These are phyloP conservation scores for Anisodus tanguticus DNA, from an alignment of 257 asterid species.

Conservation along the genomic window DNA sequence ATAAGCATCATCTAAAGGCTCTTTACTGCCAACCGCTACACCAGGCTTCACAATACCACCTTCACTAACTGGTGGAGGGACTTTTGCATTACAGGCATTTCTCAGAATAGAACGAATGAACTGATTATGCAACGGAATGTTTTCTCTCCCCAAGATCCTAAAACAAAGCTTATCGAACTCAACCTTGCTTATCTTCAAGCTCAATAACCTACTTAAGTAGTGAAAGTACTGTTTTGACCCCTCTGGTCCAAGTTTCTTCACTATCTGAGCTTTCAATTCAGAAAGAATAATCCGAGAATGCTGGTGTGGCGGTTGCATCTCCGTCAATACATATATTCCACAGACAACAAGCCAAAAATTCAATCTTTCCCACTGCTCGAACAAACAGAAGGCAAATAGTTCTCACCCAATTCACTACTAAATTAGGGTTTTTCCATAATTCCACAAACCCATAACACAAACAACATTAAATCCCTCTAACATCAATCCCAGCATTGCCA, in stretches of 20 bases:
- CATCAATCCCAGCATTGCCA: constrained; percentile 45
- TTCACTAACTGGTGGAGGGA: constrained; percentile 59
- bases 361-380: constrained; percentile 38
- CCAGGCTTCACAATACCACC: constrained; percentile 45
- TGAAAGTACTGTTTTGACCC: constrained; percentile 77
- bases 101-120: constrained; percentile 69
- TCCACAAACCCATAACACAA: constrained; percentile 52
- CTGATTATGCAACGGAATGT: constrained; percentile 81
- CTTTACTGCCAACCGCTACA: constrained; percentile 49
- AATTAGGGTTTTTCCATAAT: constrained; percentile 55
- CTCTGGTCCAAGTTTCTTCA: constrained; percentile 79
- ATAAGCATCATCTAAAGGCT: constrained; percentile 49
- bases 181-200: constrained; percentile 69
- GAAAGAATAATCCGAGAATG: constrained; percentile 74
- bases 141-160: constrained; percentile 76
- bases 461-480: constrained; percentile 47
- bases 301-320: constrained; percentile 84
- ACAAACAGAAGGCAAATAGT: constrained; percentile 26
- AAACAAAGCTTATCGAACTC: constrained; percentile 77
- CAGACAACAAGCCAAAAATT: constrained; percentile 42
- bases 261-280: constrained; percentile 74
- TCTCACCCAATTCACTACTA: constrained; percentile 44
- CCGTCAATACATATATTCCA: constrained; percentile 61
- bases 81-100: constrained; percentile 68
- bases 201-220: constrained; percentile 68